phyloP scores from a whole-genome alignment of 257 asterid genomes.

The Solanum chaucha region DNA sequence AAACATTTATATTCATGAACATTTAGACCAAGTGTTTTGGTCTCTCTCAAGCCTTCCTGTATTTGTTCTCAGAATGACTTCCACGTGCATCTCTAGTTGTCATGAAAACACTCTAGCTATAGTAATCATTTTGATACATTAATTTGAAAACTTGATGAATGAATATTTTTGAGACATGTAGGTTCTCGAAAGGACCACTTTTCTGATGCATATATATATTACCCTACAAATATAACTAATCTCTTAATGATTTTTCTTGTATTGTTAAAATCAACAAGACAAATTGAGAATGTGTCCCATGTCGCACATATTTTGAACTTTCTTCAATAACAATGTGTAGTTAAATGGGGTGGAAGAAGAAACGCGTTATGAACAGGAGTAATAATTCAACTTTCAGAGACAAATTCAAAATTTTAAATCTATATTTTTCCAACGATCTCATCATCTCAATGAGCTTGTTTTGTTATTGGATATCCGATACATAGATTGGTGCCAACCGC shows the following conservation, averaged over 20 bases:
- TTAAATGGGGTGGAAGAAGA: background rate
- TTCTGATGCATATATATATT: background rate
- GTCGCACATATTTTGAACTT: background rate
- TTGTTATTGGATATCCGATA: background rate
- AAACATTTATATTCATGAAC: background rate
- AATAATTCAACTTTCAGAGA: background rate
- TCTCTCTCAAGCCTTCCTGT: background rate
- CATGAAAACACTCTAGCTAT: background rate
- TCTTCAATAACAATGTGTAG: background rate
- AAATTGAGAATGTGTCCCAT: background rate
- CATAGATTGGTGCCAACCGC: too few relatives aligned
- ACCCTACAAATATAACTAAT: background rate
- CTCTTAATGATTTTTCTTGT: background rate
- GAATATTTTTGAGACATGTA: background rate
- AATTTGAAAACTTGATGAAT: background rate
- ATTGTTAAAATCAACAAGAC: background rate
- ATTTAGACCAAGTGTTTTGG: background rate
- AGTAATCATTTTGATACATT: background rate
- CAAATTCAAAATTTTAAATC: background rate
- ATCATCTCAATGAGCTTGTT: background rate
- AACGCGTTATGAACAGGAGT: background rate
- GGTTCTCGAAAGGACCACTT: background rate
- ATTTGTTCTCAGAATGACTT: background rate
- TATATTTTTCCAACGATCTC: background rate
- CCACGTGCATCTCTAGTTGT: conserved; percentile 1